A percentile compares a stretch with the other conserved stretches of the same genome.
phyloP scores from a whole-genome alignment of 441 rosid species.

The Syzygium malaccense region DNA sequence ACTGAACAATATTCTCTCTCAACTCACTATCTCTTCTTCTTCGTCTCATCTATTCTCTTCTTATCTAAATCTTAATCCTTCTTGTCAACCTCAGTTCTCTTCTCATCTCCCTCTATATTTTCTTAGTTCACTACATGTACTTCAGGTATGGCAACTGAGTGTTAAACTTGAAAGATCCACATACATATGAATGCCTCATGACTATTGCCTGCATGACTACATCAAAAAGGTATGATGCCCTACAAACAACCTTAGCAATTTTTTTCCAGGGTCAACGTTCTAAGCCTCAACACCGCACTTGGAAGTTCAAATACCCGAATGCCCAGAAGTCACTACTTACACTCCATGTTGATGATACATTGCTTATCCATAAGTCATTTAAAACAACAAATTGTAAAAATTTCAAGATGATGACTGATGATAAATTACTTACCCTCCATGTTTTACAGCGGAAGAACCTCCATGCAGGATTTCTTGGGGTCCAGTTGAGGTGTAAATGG shows the following conservation, averaged over 20 bases:
- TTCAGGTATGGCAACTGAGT: not conserved
- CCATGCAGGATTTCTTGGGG: too few species aligned
- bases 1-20: not conserved
- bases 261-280: not conserved
- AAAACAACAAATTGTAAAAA: too few species aligned
- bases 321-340: not conserved
- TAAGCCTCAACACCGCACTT: not conserved
- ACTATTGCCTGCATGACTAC: not conserved
- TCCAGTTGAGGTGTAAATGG: too few species aligned
- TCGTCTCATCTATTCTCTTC: not conserved
- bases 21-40: not conserved
- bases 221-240: not conserved
- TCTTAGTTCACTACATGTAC: not conserved
- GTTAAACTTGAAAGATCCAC: not conserved
- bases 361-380: too few species aligned
- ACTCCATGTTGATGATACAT: too few species aligned
- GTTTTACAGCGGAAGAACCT: too few species aligned
- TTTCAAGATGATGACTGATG: too few species aligned
- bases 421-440: too few species aligned
- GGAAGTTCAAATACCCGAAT: not conserved
- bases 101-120: not conserved
- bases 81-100: not conserved
- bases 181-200: not conserved
- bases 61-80: not conserved
- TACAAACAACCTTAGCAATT: not conserved